Evolutionary conservation across 148 eudicot species (phyloP).

Genomic region (Rhododendron williamsianum): DNA sequence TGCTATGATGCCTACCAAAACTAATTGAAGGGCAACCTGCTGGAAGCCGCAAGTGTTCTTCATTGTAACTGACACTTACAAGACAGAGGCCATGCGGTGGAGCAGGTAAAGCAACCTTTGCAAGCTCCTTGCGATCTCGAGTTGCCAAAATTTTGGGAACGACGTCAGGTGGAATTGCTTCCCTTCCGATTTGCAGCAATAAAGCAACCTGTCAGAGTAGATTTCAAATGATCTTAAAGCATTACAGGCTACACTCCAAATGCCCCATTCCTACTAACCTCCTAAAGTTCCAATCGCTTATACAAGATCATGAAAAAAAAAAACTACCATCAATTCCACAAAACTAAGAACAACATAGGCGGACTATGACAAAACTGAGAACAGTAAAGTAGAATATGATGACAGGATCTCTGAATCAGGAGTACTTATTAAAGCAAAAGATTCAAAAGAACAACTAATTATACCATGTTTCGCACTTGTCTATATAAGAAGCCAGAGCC

Average conservation of each 20-base stretch:
- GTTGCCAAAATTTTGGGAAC: conserved; percentile 59
- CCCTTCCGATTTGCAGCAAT: conserved; percentile 85
- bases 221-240: not conserved
- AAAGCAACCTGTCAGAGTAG: conserved; percentile 56
- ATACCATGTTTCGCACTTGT: conserved; percentile 98
- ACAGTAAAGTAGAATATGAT: not conserved
- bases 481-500: conserved; percentile 93
- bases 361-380: not conserved
- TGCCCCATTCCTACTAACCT: not conserved
- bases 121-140: conserved; percentile 66
- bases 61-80: conserved; percentile 50
- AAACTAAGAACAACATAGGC: not conserved
- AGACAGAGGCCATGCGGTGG: conserved; percentile 84
- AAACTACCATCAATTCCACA: not conserved
- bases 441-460: not conserved
- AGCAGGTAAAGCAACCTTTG: conserved; percentile 49
- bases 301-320: not conserved
- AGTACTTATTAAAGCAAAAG: not conserved
- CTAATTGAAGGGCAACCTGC: conserved; percentile 50
- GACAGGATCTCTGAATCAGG: not conserved
- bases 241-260: not conserved
- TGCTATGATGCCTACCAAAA: conserved; percentile 57
- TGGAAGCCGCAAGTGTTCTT: conserved; percentile 63
- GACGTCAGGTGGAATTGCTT: conserved; percentile 70
- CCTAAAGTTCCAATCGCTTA: not conserved